Base-by-base conservation (phyloP, 2,329 filamentous ascomycete species). In the Penicillium sp. region DNA sequence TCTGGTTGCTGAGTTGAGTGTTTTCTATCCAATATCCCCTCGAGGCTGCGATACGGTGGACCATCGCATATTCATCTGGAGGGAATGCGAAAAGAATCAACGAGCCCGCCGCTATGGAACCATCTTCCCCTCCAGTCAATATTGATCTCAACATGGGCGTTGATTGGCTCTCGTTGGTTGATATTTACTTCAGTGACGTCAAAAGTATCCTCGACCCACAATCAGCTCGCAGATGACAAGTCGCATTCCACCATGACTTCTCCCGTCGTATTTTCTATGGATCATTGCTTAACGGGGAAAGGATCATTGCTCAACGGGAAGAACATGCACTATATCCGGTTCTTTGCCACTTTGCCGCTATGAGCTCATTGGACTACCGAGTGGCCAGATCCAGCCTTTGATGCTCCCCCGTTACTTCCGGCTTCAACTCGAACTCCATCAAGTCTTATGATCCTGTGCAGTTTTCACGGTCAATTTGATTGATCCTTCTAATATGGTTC, bases 1-100 rank as follows among this genome's bases (percentile, higher is more conserved):
- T 43, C 28, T 18, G 46, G 32, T 2, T 50, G 49, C 39, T 58
- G 23, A 52, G 12, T 25, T 4, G 20, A 4, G 20, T 23, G 20
- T 23, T 23, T 23, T 4, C n/a, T 4, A n/a, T 24, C 8, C 23
- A 6, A 15, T 10, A 15, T 27, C 10, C 4, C 12, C 9, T 3
- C 9, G 4, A 37, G 18, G 33, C 32, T 35, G 8, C 32, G 32
- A 33, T 9, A 15, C 32, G 9, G n/a, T n/a, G n/a, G n/a, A n/a
- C n/a, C n/a, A n/a, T n/a, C 10, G 28, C 10, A 12, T 29, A 13
- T 12, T 29, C 10, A 27, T 27, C 25, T 27, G 4, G 5, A 29
- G 4, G 12, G 12, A 29, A 29, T 12, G 28, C 12, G 9, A 20
- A 1, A 37, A 33, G n/a, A 18, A 37, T 5, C 18, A 18, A 10